Base-by-base conservation (phyloP, 371 early-diverging fungal genomes). In the Massospora cicadina region DNA sequence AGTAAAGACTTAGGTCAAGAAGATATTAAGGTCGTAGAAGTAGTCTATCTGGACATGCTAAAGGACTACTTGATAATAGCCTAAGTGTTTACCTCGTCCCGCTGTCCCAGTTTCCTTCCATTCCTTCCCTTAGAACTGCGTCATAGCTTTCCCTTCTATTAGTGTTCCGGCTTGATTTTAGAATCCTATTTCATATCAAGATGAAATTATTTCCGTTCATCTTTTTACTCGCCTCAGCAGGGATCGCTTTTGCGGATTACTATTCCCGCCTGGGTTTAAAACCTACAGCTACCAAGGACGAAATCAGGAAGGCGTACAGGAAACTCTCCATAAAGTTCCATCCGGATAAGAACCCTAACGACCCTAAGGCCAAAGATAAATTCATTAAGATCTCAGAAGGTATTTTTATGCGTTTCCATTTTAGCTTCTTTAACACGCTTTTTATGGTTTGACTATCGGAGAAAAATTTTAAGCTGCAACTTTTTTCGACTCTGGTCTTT, bases 241-340 rank as follows among this genome's bases (percentile, higher is more conserved):
- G 17, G 17, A 17, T 43, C 17, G 43, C 17, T 10, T 43, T 43
- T 5, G 43, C 66, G 32, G 83, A 85, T 72, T 91, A 86, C 71
- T 90, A 89, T 77, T 78, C 83, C 65, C 81, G 95, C 27, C 80
- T 99, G 21, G 93, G 88, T 17, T 85, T 98, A 24, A 74, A 85
- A 12, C 81, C 89, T 33, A 77, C 80, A 30, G 94, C 95, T 12
- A 73, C 83, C 13, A 77, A 79, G 68, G 77, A 80, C 59, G 91
- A 95, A 67, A 96, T 98, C 71, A 92, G 87, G 69, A 87, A 87
- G 69, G 89, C 91, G 54, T 99, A 90, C 77, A 87, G 88, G 65
- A 85, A 83, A 66, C 76, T 98, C 65, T 84, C 87, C 64, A 87
- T 82, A 68, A 88, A 86, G 71, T 89, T 86, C 70, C 91, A 92